Conservation (phyloP, 768 basidiomycete species). For the Leccinum disarticulatum region DNA sequence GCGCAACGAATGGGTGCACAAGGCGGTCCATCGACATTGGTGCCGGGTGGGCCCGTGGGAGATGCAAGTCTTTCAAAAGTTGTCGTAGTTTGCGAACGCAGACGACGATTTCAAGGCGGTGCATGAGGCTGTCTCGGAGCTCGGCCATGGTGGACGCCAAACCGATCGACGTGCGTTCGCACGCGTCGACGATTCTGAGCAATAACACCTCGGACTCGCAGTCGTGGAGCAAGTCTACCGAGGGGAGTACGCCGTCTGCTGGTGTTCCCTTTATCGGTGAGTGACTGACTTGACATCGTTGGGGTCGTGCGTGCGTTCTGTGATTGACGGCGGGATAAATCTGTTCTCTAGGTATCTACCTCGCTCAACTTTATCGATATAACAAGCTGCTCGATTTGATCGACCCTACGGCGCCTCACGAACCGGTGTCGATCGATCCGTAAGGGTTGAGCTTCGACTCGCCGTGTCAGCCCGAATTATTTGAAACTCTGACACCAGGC, state of each 20-base stretch:
- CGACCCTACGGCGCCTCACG: constrained; percentile 78
- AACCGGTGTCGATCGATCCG: constrained; percentile 63
- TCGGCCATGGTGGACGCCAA: constrained; percentile 66
- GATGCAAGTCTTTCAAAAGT: constrained; percentile 66
- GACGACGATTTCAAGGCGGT: constrained; percentile 75
- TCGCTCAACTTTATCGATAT: constrained; percentile 66
- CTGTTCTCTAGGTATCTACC: constrained; percentile 63
- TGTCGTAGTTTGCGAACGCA: constrained; percentile 63
- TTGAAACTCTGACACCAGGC: constrained; percentile 53
- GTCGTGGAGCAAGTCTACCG: constrained; percentile 38
- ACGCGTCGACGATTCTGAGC: constrained; percentile 53
- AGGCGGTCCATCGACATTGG: constrained; percentile 61
- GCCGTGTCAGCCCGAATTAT: constrained; percentile 77
- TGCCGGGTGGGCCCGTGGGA: constrained; percentile 68
- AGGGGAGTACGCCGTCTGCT: constrained; percentile 47
- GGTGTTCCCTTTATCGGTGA: constrained; percentile 85
- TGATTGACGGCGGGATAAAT: background rate
- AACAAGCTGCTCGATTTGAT: constrained; percentile 75
- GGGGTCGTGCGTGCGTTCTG: background rate
- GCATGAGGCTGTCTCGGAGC: constrained; percentile 60
- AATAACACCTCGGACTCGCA: constrained; percentile 43
- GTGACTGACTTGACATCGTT: constrained; percentile 20
- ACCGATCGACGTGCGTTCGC: constrained; percentile 52
- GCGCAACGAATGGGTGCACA: constrained; percentile 63
- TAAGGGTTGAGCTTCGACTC: constrained; percentile 62